Base-by-base conservation (phyloP, 1,284 basidiomycete genomes). In the Tylopilus orsonianus region DNA sequence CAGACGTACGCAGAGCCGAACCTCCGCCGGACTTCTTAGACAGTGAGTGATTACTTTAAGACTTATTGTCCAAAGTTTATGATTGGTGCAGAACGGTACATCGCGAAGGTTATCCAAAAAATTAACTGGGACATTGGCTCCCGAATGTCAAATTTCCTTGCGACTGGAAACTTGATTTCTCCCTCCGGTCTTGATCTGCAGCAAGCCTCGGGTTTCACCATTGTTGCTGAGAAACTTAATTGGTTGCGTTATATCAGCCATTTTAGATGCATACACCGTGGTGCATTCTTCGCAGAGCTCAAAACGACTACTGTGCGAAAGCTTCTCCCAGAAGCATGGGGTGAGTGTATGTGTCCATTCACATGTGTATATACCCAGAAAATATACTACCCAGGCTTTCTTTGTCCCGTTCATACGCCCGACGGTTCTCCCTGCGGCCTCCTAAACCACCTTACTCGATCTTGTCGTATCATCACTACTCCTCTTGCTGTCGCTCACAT, bases 271-370 rank as follows among this genome's bases (percentile, higher is more conserved):
- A 95, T 99, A 36, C 97, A 99, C 73, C 90, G 97, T 74, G 97
- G 97, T 71, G 94, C 97, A 36, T 99, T 99, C 83, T 99, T 99
- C 66, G 93, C 96, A 19, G 95, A 99, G 68, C 82, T 99, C 53
- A 99, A 99, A 77, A 99, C 97, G 1, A 99, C 97, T 0, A 88
- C 94, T 19, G 97, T 99, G 41, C 89, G 97, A 61, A 99, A 99
- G 71, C 75, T 99, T 52, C 75, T 99, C 18, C 97, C 97, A 12
- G 97, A 99, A 73, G 92, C 97, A 30, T 99, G 97, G 97, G 96
- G 90, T 90, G 61, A 56, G 79, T 65, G 10, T 3, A 13, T 29
- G 16, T 27, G 32, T 44, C 36, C 18, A 10, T 48, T 36, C 19
- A 32, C 20, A 10, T 43, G 2, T 29, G 13, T 39, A 35, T 9